phyloP scores from a whole-genome alignment of 2,329 filamentous ascomycete species.

The Pestalotiopsis sp. region DNA sequence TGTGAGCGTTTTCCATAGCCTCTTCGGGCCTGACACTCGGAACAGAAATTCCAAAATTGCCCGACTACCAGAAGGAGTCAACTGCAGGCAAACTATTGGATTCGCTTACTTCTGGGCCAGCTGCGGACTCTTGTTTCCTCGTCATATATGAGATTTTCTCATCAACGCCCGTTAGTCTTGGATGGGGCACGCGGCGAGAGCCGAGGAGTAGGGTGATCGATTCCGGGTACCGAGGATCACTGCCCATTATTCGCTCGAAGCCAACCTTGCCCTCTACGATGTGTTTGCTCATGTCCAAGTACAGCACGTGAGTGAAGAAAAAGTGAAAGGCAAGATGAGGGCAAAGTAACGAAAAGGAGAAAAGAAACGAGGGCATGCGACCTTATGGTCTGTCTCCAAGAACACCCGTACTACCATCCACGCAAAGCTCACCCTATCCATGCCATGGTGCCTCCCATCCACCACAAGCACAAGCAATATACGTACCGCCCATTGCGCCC shows the following conservation, averaged over 20 bases:
- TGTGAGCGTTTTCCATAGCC: not conserved
- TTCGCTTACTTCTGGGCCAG: not conserved
- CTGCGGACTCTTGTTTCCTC: not conserved
- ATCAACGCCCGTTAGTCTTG: not conserved
- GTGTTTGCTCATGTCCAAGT: not conserved
- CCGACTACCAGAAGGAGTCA: not conserved
- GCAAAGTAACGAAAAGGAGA: too few species aligned
- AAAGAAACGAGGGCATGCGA: not conserved
- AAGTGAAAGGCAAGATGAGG: not conserved
- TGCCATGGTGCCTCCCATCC: not conserved
- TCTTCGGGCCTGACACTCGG: not conserved
- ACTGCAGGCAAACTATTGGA: not conserved
- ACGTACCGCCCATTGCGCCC: too few species aligned
- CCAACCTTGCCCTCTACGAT: not conserved
- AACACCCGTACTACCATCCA: not conserved
- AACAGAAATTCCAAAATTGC: not conserved
- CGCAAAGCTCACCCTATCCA: not conserved
- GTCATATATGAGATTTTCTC: not conserved
- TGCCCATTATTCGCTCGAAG: not conserved
- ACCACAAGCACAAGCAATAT: not conserved
- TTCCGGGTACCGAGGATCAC: not conserved
- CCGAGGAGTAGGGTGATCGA: not conserved
- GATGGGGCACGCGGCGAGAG: not conserved
- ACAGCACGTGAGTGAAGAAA: not conserved
- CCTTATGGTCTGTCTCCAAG: not conserved